These are phyloP conservation scores for Pluteus cervinus DNA, from an alignment of 768 basidiomycete genomes.

Conservation along the genomic window DNA sequence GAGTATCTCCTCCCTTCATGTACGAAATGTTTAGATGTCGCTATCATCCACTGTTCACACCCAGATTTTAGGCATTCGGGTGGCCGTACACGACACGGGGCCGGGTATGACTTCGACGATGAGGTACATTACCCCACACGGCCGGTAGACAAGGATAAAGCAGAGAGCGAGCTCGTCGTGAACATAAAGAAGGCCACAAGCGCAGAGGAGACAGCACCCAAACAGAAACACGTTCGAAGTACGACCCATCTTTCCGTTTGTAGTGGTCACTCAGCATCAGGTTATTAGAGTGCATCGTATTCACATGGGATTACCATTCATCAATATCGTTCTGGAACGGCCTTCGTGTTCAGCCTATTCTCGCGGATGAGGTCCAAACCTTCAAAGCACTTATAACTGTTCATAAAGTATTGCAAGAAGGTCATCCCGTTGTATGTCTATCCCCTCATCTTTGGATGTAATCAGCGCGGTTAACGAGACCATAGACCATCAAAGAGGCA, in stretches of 20 bases:
- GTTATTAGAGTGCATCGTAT: conserved; percentile 92
- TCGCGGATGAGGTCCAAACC: conserved; percentile 95
- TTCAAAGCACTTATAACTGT: conserved; percentile 98
- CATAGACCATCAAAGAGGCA: conserved; percentile 91
- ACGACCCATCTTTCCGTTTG: conserved; percentile 24
- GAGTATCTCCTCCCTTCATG: conserved; percentile 1
- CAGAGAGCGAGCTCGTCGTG: conserved; percentile 86
- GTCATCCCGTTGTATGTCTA: conserved; percentile 76
- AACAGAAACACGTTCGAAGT: conserved; percentile 99
- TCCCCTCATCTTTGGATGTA: conserved; percentile 3
- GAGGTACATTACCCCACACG: conserved; percentile 93
- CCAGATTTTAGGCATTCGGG: conserved; percentile 32
- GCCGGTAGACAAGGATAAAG: conserved; percentile 98
- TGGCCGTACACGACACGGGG: conserved; percentile 26
- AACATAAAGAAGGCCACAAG: conserved; percentile 99
- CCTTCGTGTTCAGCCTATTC: conserved; percentile 91
- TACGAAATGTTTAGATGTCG: neutral
- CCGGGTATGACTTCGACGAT: conserved; percentile 65
- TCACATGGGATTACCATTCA: conserved; percentile 99
- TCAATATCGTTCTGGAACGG: conserved; percentile 98
- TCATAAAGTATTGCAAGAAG: conserved; percentile 97
- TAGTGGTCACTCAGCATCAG: conserved; percentile 9
- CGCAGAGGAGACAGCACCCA: conserved; percentile 92
- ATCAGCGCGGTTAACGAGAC: conserved; percentile 7
- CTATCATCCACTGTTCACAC: neutral